Evolutionary conservation across 352 stramenopile genomes (phyloP).

Genomic region (Phytophthora agathidicida): DNA sequence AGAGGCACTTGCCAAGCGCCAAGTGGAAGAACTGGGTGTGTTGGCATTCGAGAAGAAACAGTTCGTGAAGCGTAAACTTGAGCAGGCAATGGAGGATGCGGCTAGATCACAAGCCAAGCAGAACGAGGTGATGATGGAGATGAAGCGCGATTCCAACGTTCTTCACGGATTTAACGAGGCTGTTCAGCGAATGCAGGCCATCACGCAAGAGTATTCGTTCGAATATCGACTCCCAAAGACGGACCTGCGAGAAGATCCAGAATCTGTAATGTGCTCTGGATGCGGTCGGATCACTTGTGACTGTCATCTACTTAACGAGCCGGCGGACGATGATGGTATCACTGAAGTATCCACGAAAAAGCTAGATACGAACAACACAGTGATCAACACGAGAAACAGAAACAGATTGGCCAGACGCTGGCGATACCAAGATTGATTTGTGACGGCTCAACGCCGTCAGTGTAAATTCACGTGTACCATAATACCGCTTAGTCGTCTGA

Average conservation of each 20-base stretch:
- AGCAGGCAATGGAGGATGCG: constrained; percentile 53
- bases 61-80: constrained; percentile 48
- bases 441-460: constrained; percentile 9
- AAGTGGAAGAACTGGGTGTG: constrained; percentile 57
- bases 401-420: constrained; percentile 39
- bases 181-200: constrained; percentile 54
- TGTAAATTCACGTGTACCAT: constrained; percentile 11
- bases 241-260: constrained; percentile 52
- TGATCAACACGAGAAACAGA: constrained; percentile 28
- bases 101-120: constrained; percentile 45
- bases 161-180: constrained; percentile 55
- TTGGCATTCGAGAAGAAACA: constrained; percentile 67
- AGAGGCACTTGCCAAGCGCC: constrained; percentile 42
- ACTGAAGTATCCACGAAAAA: constrained; percentile 8
- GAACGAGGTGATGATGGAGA: constrained; percentile 46
- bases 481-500: constrained; percentile 72
- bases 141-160: constrained; percentile 48
- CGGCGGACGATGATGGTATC: background rate
- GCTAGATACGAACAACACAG: constrained; percentile 11
- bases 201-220: constrained; percentile 61
- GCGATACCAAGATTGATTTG: constrained; percentile 42
- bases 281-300: constrained; percentile 67
- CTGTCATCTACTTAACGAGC: constrained; percentile 35
- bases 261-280: constrained; percentile 48
- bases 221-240: constrained; percentile 66